These are phyloP conservation scores for Boletus fagicola DNA, from an alignment of 768 basidiomycete species.

Conservation along the genomic window DNA sequence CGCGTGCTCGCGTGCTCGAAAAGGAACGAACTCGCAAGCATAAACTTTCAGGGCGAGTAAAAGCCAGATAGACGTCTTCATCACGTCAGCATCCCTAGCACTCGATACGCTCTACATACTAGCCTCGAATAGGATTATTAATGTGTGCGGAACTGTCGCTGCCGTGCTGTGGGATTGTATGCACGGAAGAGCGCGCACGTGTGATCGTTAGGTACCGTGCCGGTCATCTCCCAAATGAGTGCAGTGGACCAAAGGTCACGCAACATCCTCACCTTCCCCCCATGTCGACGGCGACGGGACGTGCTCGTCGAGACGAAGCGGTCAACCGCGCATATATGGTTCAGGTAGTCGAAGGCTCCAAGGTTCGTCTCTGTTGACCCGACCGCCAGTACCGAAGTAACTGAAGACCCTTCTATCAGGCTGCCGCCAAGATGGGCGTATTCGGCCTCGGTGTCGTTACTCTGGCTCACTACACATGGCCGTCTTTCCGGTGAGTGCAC, in stretches of 20 bases:
- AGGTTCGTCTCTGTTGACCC: slow-evolving; percentile 39
- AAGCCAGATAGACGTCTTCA: neutral
- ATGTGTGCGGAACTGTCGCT: neutral
- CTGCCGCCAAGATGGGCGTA: slow-evolving; percentile 50
- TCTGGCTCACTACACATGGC: slow-evolving; percentile 70
- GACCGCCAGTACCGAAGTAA: neutral
- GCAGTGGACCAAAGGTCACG: neutral
- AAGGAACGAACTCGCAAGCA: slow-evolving; percentile 34
- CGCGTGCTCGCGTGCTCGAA: slow-evolving; percentile 40
- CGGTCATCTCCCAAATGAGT: slow-evolving; percentile 5
- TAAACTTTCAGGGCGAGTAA: slow-evolving; percentile 24
- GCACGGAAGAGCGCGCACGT: neutral
- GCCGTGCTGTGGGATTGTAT: neutral
- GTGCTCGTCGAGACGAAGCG: slow-evolving; percentile 49
- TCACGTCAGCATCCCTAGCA: neutral
- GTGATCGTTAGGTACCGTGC: neutral
- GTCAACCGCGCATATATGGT: slow-evolving; percentile 57
- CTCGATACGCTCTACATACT: neutral
- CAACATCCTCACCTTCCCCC: slow-evolving; percentile 1
- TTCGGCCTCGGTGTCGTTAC: slow-evolving; percentile 60
- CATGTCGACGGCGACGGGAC: slow-evolving; percentile 29
- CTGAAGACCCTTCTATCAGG: slow-evolving; percentile 35
- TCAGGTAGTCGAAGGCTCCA: slow-evolving; percentile 56
- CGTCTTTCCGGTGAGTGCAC: slow-evolving; percentile 57
- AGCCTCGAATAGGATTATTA: neutral